Evolutionary conservation across 331 rosid genomes (phyloP).

Genomic region (Prunus yedoensis): DNA sequence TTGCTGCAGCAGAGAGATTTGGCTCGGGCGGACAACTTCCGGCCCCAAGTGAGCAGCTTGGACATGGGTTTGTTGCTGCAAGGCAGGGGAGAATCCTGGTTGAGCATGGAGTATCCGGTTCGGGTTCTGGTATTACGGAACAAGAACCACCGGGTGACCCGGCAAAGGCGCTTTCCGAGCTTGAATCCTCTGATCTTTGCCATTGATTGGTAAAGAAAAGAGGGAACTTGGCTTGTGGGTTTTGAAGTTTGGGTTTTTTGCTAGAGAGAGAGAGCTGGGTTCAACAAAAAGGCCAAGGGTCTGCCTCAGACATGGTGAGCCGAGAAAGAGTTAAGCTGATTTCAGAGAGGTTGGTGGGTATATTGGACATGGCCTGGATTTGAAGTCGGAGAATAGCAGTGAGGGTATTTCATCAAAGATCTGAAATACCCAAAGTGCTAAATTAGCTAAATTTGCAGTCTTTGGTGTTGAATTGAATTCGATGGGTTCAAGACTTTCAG

Average conservation of each 20-base stretch:
- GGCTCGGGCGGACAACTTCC: constrained; percentile 46
- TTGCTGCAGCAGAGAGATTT: constrained; percentile 38
- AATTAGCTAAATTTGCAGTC: background rate
- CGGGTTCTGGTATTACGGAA: constrained; percentile 29
- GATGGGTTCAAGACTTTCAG: background rate
- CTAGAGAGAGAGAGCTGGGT: background rate
- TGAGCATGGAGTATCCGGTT: constrained; percentile 29
- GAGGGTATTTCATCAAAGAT: constrained; percentile 10
- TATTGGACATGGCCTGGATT: constrained; percentile 49
- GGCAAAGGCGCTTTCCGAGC: constrained; percentile 54
- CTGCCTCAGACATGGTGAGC: constrained; percentile 67
- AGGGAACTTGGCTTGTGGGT: background rate
- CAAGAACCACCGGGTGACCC: constrained; percentile 48
- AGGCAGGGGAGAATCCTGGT: background rate
- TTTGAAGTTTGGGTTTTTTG: constrained; percentile 1
- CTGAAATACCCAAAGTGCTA: background rate
- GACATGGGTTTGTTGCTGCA: constrained; percentile 19
- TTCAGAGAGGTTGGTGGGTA: constrained; percentile 63
- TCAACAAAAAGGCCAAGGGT: constrained; percentile 72
- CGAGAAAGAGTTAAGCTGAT: constrained; percentile 60
- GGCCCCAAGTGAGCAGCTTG: constrained; percentile 63
- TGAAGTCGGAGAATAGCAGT: background rate
- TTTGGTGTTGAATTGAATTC: background rate
- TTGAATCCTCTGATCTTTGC: constrained; percentile 53
- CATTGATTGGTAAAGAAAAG: constrained; percentile 10